phyloP scores from a whole-genome alignment of 768 basidiomycete genomes.

The Leccinum pellstonianum region DNA sequence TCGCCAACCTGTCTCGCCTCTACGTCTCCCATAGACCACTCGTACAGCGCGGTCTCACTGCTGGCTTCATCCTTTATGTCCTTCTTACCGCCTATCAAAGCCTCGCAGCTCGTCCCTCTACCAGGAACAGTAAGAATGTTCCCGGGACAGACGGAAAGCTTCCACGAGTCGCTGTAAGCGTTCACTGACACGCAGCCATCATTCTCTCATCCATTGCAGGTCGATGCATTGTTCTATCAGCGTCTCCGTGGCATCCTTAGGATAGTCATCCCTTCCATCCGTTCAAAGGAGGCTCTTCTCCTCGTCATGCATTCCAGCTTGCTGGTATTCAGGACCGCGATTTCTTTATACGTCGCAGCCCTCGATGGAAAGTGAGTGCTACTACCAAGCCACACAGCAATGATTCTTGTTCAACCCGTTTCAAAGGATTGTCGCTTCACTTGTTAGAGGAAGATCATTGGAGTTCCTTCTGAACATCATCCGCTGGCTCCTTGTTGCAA shows the following conservation, averaged over 20 bases:
- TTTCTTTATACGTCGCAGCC: constrained; percentile 91
- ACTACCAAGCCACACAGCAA: background rate
- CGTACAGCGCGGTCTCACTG: constrained; percentile 69
- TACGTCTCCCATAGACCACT: constrained; percentile 68
- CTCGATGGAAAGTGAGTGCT: constrained; percentile 81
- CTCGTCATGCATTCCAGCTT: constrained; percentile 87
- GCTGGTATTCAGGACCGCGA: constrained; percentile 84
- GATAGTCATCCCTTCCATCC: constrained; percentile 85
- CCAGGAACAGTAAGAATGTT: constrained; percentile 13
- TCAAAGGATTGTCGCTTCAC: constrained; percentile 85
- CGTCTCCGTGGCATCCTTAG: constrained; percentile 73
- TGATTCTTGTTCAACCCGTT: constrained; percentile 1
- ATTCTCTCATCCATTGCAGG: constrained; percentile 39
- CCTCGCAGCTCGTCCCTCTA: constrained; percentile 45
- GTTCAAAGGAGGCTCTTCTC: constrained; percentile 84
- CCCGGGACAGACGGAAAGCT: constrained; percentile 40
- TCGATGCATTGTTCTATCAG: constrained; percentile 90
- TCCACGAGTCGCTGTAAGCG: constrained; percentile 66
- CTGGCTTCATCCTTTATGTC: constrained; percentile 69
- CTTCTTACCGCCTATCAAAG: constrained; percentile 61
- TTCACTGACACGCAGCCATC: background rate
- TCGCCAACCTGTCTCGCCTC: constrained; percentile 44
- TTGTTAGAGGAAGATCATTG: constrained; percentile 80
- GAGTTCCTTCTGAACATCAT: constrained; percentile 84
- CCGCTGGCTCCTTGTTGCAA: constrained; percentile 88